Percentiles rank a stretch among this genome's conserved stretches.
These are phyloP conservation scores for Nephelium lappaceum DNA, from an alignment of 345 rosid species.

Conservation along the genomic window DNA sequence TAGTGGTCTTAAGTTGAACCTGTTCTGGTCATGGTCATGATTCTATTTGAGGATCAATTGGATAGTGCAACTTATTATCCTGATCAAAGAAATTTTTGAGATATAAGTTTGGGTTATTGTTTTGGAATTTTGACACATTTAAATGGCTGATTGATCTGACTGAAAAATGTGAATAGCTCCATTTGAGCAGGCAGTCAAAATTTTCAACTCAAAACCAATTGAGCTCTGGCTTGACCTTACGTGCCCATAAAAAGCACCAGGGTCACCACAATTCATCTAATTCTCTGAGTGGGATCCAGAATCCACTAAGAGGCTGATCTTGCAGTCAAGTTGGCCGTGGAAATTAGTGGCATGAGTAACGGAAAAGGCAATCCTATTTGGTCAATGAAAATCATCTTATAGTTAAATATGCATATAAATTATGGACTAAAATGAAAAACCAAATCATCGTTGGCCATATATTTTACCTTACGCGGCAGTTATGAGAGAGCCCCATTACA, in stretches of 20 bases:
- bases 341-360: conserved; percentile 40
- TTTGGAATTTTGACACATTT: background rate
- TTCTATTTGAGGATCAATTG: background rate
- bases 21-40: background rate
- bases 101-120: background rate
- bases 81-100: background rate
- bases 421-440: too few species aligned
- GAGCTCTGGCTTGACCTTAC: too few species aligned
- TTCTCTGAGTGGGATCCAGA: conserved; percentile 19
- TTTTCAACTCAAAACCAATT: background rate
- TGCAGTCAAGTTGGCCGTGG: background rate
- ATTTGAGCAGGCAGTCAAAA: background rate
- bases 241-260: too few species aligned
- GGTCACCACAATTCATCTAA: too few species aligned
- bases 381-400: conserved; percentile 8
- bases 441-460: too few species aligned
- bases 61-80: too few species aligned
- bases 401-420: background rate
- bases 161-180: background rate
- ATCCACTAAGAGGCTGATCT: conserved; percentile 15
- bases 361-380: conserved; percentile 26
- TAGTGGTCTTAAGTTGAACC: background rate
- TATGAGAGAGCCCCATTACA: too few species aligned
- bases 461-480: too few species aligned
- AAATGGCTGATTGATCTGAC: background rate